Evolutionary conservation across 495 filamentous ascomycete species (phyloP).

Genomic region (Lophiotrema nucula): DNA sequence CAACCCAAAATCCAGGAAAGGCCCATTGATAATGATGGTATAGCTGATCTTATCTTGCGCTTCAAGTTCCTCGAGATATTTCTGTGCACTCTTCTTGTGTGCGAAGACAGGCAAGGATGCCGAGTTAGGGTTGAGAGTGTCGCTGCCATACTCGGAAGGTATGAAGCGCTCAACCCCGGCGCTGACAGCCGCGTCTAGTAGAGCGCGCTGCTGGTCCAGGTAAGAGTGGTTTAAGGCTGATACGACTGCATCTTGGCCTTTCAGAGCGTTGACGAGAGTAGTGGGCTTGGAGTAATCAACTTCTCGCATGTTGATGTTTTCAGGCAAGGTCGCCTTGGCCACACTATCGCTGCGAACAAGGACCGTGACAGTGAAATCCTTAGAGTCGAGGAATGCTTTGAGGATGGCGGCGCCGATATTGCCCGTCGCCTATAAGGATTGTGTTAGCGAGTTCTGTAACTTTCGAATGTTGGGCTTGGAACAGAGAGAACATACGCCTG

Average conservation of each 20-base stretch:
- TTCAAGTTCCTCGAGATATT: not conserved
- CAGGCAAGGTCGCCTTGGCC: slow-evolving; percentile 40
- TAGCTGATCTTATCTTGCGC: not conserved
- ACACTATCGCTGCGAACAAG: slow-evolving; percentile 52
- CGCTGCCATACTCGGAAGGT: not conserved
- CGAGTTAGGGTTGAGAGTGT: not conserved
- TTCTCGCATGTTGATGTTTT: not conserved
- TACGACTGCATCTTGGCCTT: slow-evolving; percentile 5
- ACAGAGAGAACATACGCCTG: no score
- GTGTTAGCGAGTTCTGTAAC: not conserved
- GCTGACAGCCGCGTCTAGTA: not conserved
- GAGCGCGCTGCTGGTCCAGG: not conserved
- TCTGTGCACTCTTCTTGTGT: not conserved
- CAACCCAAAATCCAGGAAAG: slow-evolving; percentile 16
- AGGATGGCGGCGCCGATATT: slow-evolving; percentile 59
- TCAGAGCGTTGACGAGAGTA: slow-evolving; percentile 35
- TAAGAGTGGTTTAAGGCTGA: not conserved
- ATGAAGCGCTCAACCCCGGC: not conserved
- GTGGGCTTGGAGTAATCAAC: slow-evolving; percentile 34
- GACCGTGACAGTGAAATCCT: slow-evolving; percentile 57
- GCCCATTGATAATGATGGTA: slow-evolving; percentile 14
- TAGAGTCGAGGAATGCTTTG: slow-evolving; percentile 50
- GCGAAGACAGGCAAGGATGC: not conserved
- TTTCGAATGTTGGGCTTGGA: no score
- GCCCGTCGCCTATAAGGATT: slow-evolving; percentile 50